These are phyloP conservation scores for Ophiostoma ulmi DNA, from an alignment of 2,329 filamentous ascomycete genomes.

Conservation along the genomic window DNA sequence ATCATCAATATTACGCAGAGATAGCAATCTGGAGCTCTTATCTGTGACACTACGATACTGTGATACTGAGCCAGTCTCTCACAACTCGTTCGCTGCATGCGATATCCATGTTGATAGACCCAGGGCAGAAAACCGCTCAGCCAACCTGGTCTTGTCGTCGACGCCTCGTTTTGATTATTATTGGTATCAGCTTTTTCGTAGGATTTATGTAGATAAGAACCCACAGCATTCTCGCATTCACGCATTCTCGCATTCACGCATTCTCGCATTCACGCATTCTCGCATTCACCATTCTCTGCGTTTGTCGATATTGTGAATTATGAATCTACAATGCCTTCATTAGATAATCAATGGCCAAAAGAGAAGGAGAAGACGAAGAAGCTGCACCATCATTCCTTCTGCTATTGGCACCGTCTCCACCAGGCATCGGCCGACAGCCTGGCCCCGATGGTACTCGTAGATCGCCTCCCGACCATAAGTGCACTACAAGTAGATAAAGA, in stretches of 20 bases:
- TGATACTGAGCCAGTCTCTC: neutral
- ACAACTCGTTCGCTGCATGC: neutral
- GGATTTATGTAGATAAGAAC: neutral
- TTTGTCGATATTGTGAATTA: too few relatives aligned
- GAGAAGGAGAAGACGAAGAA: neutral
- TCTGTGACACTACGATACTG: neutral
- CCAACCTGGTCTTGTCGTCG: neutral
- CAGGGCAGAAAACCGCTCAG: conserved; percentile 1
- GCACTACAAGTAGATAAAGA: conserved; percentile 12
- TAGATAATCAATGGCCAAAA: neutral
- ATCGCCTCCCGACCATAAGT: conserved; percentile 4
- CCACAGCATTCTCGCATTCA: too few relatives aligned
- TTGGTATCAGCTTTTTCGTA: neutral
- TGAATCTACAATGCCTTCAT: neutral
- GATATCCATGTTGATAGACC: neutral
- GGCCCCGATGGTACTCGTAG: neutral
- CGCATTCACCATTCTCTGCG: too few relatives aligned
- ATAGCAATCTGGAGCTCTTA: neutral
- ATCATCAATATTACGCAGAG: neutral
- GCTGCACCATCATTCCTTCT: neutral
- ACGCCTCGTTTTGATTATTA: neutral
- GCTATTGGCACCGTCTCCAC: conserved; percentile 3
- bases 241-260: too few relatives aligned
- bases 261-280: too few relatives aligned
- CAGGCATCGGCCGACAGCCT: conserved; percentile 9